Base-by-base conservation (phyloP, 2,329 filamentous ascomycete genomes). In the Pseudogymnoascus sp. region DNA sequence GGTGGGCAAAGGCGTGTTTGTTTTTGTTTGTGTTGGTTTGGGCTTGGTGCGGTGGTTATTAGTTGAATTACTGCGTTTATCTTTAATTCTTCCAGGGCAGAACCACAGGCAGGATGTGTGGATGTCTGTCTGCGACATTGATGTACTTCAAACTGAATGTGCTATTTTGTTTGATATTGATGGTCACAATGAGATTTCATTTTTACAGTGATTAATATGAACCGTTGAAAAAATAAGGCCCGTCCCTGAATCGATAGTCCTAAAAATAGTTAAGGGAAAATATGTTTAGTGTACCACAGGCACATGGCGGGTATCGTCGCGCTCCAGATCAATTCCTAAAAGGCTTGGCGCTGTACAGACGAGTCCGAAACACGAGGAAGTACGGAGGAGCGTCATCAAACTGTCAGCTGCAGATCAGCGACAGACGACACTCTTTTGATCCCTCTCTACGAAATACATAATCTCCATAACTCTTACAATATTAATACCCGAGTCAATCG, bases 11-110 rank as follows among this genome's bases (percentile, higher is more conserved):
- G 47, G 47, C 47, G 28, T 53, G 47, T 33, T 53, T 53, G 57
- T 43, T 59, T 59, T 20, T 9, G 18, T 59, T 59, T 59, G 33
- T 59, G 22, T 59, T 15, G 57, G 33, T 59, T 59, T 59, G 33
- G 57, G 38, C 33, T 35, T 30, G 57, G 25, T 39, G 33, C 57
- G 15, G 15, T 41, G 57, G 15, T 53, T 53, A 53, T 33, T n/a
- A 53, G n/a, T 35, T 53, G 47, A 53, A 28, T 53, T 33, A 53
- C 28, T 33, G 28, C 28, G 47, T 35, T 53, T 53, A 53, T 53
- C 9, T 53, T 53, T 53, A 53, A 53, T 53, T 53, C 47, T 53
- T 43, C 12, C 20, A 43, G 39, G 39, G 39, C 39, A 43, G 39
- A 43, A 43, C 47, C n/a, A 18, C n/a, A 20, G 15, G 47, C n/a